Evolutionary conservation across 352 stramenopile genomes (phyloP).

Genomic region (Phytophthora sansomeana): DNA sequence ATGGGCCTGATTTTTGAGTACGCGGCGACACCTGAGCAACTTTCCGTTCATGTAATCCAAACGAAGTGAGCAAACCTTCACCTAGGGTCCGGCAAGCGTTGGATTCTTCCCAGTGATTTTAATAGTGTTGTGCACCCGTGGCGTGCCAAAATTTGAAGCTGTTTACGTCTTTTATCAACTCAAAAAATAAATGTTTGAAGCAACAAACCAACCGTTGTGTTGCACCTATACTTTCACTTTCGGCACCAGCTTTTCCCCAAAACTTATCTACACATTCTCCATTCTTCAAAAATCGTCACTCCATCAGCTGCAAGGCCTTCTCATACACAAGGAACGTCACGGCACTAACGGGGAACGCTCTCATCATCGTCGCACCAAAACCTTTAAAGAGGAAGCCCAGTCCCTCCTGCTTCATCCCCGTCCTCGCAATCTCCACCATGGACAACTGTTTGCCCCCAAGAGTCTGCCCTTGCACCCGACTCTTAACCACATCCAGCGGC

Average conservation of each 20-base stretch:
- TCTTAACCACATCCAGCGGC: conserved; percentile 92
- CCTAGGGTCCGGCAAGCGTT: too few relatives aligned
- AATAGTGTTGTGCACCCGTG: too few relatives aligned
- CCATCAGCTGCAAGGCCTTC: conserved; percentile 82
- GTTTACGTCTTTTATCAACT: background rate
- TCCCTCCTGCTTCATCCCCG: conserved; percentile 60
- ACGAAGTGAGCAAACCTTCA: too few relatives aligned
- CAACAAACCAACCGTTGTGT: background rate
- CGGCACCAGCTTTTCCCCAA: background rate
- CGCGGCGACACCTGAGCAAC: conserved; percentile 4
- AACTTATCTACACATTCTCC: background rate
- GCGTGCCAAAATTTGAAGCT: too few relatives aligned
- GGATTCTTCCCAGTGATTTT: too few relatives aligned
- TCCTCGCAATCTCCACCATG: conserved; percentile 52
- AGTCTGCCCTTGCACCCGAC: conserved; percentile 83
- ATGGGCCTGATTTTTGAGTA: conserved; percentile 6
- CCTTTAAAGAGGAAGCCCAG: conserved; percentile 84
- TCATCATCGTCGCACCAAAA: conserved; percentile 79
- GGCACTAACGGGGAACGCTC: conserved; percentile 85
- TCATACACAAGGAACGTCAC: conserved; percentile 91
- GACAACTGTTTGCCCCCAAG: conserved; percentile 50
- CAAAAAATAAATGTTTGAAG: background rate
- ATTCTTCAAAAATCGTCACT: conserved; percentile 2
- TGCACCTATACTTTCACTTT: background rate
- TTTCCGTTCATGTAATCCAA: background rate